Percentiles rank a stretch among this genome's conserved stretches.
Evolutionary conservation across 495 filamentous ascomycete genomes (phyloP).

Genomic region (Elasticomyces elasticus): DNA sequence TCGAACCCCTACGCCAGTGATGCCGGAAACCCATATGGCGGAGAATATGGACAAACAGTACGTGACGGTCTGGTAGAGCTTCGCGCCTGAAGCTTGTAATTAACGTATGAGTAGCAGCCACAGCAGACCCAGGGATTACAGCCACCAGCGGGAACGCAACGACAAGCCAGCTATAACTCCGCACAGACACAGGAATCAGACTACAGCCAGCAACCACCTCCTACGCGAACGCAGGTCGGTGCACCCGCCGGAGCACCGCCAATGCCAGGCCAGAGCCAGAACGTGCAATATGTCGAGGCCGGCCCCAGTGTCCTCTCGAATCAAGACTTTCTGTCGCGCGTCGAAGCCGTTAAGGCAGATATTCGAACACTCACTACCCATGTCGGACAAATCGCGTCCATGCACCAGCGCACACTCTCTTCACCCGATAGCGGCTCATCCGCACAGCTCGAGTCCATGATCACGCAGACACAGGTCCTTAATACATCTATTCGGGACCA

Average conservation of each 20-base stretch:
- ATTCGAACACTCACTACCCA: constrained; percentile 46
- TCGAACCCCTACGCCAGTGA: constrained; percentile 29
- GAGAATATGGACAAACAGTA: constrained; percentile 8
- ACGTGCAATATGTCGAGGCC: constrained; percentile 17
- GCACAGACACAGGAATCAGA: constrained; percentile 21
- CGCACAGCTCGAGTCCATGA: constrained; percentile 46
- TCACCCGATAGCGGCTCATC: constrained; percentile 40
- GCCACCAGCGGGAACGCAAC: constrained; percentile 20
- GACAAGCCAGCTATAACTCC: constrained; percentile 28
- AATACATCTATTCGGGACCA: constrained; percentile 57
- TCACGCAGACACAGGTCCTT: constrained; percentile 54
- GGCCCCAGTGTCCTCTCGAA: constrained; percentile 27
- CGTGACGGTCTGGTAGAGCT: neutral
- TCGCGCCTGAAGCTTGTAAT: too few relatives aligned
- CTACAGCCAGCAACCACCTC: constrained; percentile 19
- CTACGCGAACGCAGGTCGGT: neutral
- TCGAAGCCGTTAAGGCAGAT: constrained; percentile 46
- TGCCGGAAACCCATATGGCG: constrained; percentile 18
- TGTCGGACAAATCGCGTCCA: constrained; percentile 46
- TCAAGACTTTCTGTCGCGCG: constrained; percentile 50
- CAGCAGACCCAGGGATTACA: constrained; percentile 22
- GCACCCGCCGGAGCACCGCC: constrained; percentile 4
- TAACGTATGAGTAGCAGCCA: constrained; percentile 22
- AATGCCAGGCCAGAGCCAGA: neutral
- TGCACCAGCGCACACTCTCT: constrained; percentile 52